phyloP scores from a whole-genome alignment of 1,284 basidiomycete genomes.

The Tilletia setariae region DNA sequence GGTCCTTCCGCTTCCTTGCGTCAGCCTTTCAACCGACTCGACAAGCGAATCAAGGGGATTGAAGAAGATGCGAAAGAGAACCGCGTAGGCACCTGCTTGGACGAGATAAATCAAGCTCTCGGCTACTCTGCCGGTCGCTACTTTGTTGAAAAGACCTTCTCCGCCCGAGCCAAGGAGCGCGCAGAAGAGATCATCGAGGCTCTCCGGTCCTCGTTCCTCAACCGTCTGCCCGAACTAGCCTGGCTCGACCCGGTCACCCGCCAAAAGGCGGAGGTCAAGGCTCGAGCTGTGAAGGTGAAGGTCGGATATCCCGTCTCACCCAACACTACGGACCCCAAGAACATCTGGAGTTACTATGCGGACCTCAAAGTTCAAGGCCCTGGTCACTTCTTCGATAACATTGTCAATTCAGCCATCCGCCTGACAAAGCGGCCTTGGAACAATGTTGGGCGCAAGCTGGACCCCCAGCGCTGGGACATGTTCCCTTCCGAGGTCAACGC shows the following conservation, averaged over 20 bases:
- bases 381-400: conserved; percentile 79
- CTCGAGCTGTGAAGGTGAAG: conserved; percentile 74
- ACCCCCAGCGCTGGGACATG: conserved; percentile 83
- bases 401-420: conserved; percentile 62
- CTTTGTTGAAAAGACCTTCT: conserved; percentile 84
- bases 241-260: conserved; percentile 92
- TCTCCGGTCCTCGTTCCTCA: conserved; percentile 79
- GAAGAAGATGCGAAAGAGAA: conserved; percentile 81
- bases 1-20: conserved; percentile 54
- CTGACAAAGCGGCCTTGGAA: conserved; percentile 62
- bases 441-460: conserved; percentile 57
- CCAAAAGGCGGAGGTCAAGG: conserved; percentile 79
- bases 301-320: conserved; percentile 85
- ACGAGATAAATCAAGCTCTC: conserved; percentile 56
- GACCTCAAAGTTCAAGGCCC: conserved; percentile 64
- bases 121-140: conserved; percentile 61
- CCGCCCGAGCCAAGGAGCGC: conserved; percentile 72
- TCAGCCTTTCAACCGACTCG: conserved; percentile 60
- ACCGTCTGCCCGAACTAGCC: conserved; percentile 69
- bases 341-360: conserved; percentile 64
- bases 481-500: conserved; percentile 63
- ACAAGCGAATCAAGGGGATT: conserved; percentile 72
- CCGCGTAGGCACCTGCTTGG: conserved; percentile 65
- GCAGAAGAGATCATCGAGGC: conserved; percentile 82
- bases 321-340: conserved; percentile 68